Percentiles rank a stretch among this genome's conserved stretches.
Conservation (phyloP, 768 basidiomycete species). For the Lactifluus volemus region DNA sequence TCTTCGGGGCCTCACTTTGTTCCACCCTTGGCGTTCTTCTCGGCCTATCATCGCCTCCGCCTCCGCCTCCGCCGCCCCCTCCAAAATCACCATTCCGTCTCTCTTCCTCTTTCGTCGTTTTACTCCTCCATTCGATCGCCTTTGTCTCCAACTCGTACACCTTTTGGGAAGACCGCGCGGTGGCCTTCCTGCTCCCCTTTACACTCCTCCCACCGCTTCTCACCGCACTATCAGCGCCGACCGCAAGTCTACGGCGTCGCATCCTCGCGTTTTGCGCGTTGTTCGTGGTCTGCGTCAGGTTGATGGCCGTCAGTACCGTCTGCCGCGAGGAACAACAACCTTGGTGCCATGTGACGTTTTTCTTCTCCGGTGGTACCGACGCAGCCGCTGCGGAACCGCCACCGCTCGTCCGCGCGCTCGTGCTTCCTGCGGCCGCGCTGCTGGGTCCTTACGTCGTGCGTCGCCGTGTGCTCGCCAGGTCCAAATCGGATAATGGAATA, state of each 20-base stretch:
- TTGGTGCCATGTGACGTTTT: constrained; percentile 86
- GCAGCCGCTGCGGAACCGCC: constrained; percentile 63
- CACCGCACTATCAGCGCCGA: constrained; percentile 59
- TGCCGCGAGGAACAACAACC: constrained; percentile 95
- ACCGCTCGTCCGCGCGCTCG: constrained; percentile 41
- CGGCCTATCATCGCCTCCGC: constrained; percentile 16
- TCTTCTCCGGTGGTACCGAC: constrained; percentile 36
- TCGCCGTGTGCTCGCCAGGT: constrained; percentile 48
- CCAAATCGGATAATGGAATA: constrained; percentile 66
- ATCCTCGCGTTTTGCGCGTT: constrained; percentile 65
- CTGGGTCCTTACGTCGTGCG: constrained; percentile 46
- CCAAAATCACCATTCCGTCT: no score
- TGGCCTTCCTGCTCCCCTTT: constrained; percentile 63
- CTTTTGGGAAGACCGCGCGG: constrained; percentile 91
- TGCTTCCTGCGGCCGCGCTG: constrained; percentile 45
- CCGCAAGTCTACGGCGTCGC: constrained; percentile 59
- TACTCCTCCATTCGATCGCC: constrained; percentile 59
- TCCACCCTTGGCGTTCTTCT: constrained; percentile 26
- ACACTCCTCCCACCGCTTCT: constrained; percentile 54
- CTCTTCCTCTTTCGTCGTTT: constrained; percentile 29
- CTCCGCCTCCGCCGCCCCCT: constrained; percentile 26
- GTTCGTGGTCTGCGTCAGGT: constrained; percentile 57
- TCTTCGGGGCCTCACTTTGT: constrained; percentile 28
- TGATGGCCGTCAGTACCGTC: constrained; percentile 76
- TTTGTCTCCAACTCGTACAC: constrained; percentile 95